phyloP scores from a whole-genome alignment of 2,329 filamentous ascomycete genomes.

The Lojkania enalia region DNA sequence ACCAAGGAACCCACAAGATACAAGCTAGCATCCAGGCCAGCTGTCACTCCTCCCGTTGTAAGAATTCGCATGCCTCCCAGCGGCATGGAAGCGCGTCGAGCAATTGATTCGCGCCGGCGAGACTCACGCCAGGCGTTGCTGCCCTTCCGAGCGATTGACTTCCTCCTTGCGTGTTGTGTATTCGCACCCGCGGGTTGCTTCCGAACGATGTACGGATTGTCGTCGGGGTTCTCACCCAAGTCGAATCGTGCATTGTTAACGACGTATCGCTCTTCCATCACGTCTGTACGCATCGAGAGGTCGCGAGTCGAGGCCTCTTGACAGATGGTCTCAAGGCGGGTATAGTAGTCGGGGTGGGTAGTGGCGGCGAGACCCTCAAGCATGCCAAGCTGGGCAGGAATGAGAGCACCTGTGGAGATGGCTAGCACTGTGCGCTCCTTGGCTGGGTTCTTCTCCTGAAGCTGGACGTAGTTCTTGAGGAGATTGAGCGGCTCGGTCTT shows the following conservation, averaged over 20 bases:
- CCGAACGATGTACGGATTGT: conserved; percentile 78
- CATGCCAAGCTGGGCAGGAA: conserved; percentile 76
- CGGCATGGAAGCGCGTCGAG: conserved; percentile 74
- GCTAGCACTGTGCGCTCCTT: conserved; percentile 82
- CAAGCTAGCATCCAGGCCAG: conserved; percentile 80
- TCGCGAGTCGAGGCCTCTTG: conserved; percentile 71
- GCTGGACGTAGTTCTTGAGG: conserved; percentile 75
- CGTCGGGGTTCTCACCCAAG: conserved; percentile 73
- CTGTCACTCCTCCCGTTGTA: conserved; percentile 76
- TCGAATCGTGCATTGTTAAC: conserved; percentile 92
- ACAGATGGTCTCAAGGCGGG: conserved; percentile 79
- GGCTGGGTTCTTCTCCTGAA: conserved; percentile 76
- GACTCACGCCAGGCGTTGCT: conserved; percentile 80
- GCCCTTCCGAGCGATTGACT: conserved; percentile 67
- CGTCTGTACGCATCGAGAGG: conserved; percentile 76
- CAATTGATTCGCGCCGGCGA: conserved; percentile 79
- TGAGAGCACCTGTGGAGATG: conserved; percentile 76
- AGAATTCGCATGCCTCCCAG: conserved; percentile 72
- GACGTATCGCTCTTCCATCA: conserved; percentile 82
- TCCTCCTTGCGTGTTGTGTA: conserved; percentile 43
- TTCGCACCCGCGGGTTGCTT: conserved; percentile 54
- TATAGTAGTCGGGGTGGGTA: conserved; percentile 79
- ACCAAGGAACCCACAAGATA: conserved; percentile 85
- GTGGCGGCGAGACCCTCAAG: conserved; percentile 79
- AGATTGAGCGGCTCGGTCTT: conserved; percentile 64